Evolutionary conservation across 768 basidiomycete genomes (phyloP), one percentile per base, ranked within the genome.

Genomic region (Cytidiella melzeri): DNA sequence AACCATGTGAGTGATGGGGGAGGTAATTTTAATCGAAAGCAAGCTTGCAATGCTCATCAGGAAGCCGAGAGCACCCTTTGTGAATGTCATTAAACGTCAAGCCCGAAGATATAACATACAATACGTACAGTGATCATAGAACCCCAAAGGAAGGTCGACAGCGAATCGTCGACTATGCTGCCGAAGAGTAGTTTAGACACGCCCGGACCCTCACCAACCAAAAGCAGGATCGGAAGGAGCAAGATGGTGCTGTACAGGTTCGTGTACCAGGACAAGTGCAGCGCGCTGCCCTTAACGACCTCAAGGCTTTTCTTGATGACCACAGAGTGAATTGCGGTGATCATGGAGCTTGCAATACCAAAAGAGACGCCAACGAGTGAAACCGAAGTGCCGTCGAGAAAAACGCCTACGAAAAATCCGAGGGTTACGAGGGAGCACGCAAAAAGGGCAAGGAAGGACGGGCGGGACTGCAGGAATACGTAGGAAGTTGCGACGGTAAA

Each of bases 1-100:
- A 23, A 96, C 73, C 94, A 97, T 98, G 66, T 98, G 94, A 2
- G 94, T 94, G 64, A 97, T 92, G 12, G 94, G 94, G 1, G 92
- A 95, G 6, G 94, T 98, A 53, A 97, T 88, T 66, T 98, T 94
- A 74, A 98, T 96, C 21, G 90, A 93, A 25, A 98, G 75, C 53
- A 94, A 71, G 54, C 89, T 91, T 9, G 94, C 93, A 47, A 98
- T 79, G 68, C 87, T 91, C 81, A 98, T 96, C 58, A 94, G 69
- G 76, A 96, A 98, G 9, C 94, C 94, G 45, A 96, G 70, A 15
- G 77, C 69, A 26, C 93, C 93, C 89, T 92, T 43, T 5, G 30
- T 21, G 21, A 49, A 10, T 28, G 4, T 27, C n/a, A 44, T 1
- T 30, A 20, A 4, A 21, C 18, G 41, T 34, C n/a, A 45, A 26